These are phyloP conservation scores for Crithidia sp. DNA, from an alignment of 208 protist genomes.

Conservation along the genomic window DNA sequence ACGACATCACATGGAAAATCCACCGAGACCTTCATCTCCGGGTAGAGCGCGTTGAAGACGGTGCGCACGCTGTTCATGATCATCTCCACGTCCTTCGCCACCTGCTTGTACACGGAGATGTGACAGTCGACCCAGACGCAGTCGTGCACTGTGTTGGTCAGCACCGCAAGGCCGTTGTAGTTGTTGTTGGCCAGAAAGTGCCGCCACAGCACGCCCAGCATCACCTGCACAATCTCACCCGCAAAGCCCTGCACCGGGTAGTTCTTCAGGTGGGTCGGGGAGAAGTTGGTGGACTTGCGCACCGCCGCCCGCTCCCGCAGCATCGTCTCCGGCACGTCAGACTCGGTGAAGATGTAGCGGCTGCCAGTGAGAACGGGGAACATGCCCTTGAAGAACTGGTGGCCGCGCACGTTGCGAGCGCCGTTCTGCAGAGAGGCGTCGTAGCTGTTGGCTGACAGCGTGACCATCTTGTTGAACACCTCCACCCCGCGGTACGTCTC, in stretches of 20 bases:
- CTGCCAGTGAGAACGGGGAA: slow-evolving; percentile 92
- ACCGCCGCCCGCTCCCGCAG: slow-evolving; percentile 47
- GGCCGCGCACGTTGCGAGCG: slow-evolving; percentile 80
- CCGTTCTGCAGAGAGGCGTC: slow-evolving; percentile 89
- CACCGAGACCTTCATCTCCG: slow-evolving; percentile 84
- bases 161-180: slow-evolving; percentile 89
- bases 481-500: slow-evolving; percentile 90
- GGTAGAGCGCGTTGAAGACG: slow-evolving; percentile 81
- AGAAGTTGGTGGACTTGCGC: slow-evolving; percentile 92
- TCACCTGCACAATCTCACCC: slow-evolving; percentile 93
- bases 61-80: slow-evolving; percentile 88
- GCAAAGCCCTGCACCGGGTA: slow-evolving; percentile 95
- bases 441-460: slow-evolving; percentile 89
- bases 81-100: slow-evolving; percentile 81
- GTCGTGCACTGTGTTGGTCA: slow-evolving; percentile 94
- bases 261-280: slow-evolving; percentile 93
- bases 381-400: slow-evolving; percentile 93
- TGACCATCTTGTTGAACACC: slow-evolving; percentile 91
- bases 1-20: slow-evolving; percentile 92
- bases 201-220: slow-evolving; percentile 91
- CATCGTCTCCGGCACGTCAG: slow-evolving; percentile 84
- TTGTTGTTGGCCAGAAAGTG: slow-evolving; percentile 87
- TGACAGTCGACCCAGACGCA: slow-evolving; percentile 94
- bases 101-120: slow-evolving; percentile 75
- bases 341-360: slow-evolving; percentile 92